Evolutionary conservation across 768 basidiomycete species (phyloP), one percentile per base, ranked within the genome.

Genomic region (Termitomyces sp.): DNA sequence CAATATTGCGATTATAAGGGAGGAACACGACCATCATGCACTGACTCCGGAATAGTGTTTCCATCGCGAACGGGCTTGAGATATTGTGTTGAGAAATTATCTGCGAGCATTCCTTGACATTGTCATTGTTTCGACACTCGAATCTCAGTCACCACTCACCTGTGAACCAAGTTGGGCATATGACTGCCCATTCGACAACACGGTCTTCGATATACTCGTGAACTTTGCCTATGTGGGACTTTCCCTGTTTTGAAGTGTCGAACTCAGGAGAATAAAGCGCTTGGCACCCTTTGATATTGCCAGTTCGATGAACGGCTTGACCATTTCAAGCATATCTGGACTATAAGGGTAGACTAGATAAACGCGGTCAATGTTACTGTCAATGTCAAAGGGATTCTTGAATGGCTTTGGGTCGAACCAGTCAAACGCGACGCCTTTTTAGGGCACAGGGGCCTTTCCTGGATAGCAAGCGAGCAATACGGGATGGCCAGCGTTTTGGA

Each of bases 111-210:
- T 11, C 12, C 12, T n/a, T 12, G 25, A 25, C 37, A 7, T 53
- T 7, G 14, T 6, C 38, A 5, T 14, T 51, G 32, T 11, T n/a
- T 15, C 17, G 17, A 8, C 17, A 32, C n/a, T 17, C 20, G 6
- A 12, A 37, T 20, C 14, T 25, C 36, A 3, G 20, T 12, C 25
- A 53, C 52, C 25, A 53, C 52, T 38, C 25, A 76, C 77, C 75
- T 31, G 70, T 71, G 60, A 78, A 78, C 74, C 73, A 76, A 9
- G 77, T 74, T 1, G 77, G 77, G 1, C 76, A 66, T 15, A 80
- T 50, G 17, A 73, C 69, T 20, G 66, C 65, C 60, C 74, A 77
- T 37, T 78, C 74, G 2, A 75, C 69, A 1, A 70, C 72, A 31
- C 67, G 56, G n/a, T 68, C 63, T 14, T 63, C 67, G 11, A 80